A percentile compares a stretch with the other conserved stretches of the same genome.
These are phyloP conservation scores for Malus hybrid DNA, from an alignment of 331 rosid genomes.

Conservation along the genomic window DNA sequence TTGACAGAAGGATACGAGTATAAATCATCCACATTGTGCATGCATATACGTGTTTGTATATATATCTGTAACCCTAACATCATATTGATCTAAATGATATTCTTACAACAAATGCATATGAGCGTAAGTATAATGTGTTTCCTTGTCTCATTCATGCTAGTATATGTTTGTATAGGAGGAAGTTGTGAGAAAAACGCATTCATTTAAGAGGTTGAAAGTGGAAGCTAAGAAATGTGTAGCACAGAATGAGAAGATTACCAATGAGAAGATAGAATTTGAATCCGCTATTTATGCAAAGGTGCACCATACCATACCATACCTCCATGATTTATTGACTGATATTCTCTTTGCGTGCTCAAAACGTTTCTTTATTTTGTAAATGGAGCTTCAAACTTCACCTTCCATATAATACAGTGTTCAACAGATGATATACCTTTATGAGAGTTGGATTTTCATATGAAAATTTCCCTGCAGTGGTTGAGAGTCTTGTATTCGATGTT, in stretches of 20 bases:
- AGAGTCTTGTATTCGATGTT: too few species aligned
- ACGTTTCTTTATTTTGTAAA: neutral
- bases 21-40: too few species aligned
- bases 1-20: too few species aligned
- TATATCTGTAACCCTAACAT: too few species aligned
- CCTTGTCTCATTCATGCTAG: neutral
- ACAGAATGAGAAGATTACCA: conserved; percentile 65
- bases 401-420: neutral
- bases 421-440: neutral
- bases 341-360: neutral
- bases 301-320: neutral
- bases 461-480: too few species aligned
- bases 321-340: neutral
- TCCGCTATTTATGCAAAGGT: conserved; percentile 65
- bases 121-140: neutral
- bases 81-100: too few species aligned
- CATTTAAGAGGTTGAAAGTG: conserved; percentile 65
- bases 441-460: neutral
- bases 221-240: conserved; percentile 75
- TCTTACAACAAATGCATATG: too few species aligned
- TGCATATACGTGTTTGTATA: too few species aligned
- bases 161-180: conserved; percentile 52
- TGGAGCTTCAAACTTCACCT: neutral
- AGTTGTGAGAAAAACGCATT: conserved; percentile 61
- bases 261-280: conserved; percentile 71